phyloP scores from a whole-genome alignment of 768 basidiomycete species.

The Xerocomellus chrysenteron region DNA sequence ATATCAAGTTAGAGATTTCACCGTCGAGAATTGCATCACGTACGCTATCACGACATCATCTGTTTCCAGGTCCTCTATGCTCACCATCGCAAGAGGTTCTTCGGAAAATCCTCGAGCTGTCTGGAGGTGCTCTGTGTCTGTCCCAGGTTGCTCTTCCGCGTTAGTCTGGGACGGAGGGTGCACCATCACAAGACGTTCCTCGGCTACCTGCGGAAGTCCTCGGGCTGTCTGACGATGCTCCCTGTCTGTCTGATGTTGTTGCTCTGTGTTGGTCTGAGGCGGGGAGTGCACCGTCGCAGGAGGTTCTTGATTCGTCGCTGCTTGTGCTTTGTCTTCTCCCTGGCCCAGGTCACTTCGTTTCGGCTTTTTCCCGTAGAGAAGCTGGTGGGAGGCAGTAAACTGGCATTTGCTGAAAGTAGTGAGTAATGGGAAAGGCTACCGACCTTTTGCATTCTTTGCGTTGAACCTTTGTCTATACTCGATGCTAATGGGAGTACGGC shows the following conservation, averaged over 20 bases:
- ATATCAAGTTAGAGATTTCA: background rate
- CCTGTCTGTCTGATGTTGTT: too few species aligned
- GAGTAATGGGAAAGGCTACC: background rate
- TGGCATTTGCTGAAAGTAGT: background rate
- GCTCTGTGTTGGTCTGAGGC: background rate
- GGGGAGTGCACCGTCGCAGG: background rate
- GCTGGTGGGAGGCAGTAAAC: background rate
- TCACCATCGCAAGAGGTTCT: background rate
- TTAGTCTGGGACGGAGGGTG: too few species aligned
- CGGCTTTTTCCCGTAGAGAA: background rate
- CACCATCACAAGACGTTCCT: background rate
- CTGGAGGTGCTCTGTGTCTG: too few species aligned
- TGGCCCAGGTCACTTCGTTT: background rate
- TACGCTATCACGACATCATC: constrained; percentile 15
- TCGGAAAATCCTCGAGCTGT: background rate
- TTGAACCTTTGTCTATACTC: background rate
- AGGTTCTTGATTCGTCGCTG: background rate
- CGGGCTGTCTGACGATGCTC: too few species aligned
- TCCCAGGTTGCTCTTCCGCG: too few species aligned
- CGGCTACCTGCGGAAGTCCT: background rate
- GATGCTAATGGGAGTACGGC: background rate
- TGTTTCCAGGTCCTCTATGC: background rate
- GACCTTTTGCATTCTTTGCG: background rate
- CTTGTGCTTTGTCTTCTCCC: background rate
- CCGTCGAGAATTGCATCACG: background rate